These are phyloP conservation scores for Patellaria atrata DNA, from an alignment of 495 filamentous ascomycete genomes.

Conservation along the genomic window DNA sequence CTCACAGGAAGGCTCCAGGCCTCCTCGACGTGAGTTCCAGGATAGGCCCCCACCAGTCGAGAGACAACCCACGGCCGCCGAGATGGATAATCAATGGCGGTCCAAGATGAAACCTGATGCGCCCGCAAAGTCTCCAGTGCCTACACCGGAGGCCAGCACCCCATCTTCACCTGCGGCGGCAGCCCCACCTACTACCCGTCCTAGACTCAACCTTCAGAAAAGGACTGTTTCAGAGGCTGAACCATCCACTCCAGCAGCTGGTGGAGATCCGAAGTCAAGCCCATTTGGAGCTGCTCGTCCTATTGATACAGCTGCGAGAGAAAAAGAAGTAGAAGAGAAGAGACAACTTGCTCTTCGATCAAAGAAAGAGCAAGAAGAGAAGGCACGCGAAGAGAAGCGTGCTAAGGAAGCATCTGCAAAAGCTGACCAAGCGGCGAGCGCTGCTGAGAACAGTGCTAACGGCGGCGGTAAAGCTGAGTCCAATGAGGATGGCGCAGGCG, in stretches of 20 bases:
- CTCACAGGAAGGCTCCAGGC: slow-evolving; percentile 65
- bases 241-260: slow-evolving; percentile 35
- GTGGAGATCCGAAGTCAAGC: slow-evolving; percentile 63
- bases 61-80: slow-evolving; percentile 65
- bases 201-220: slow-evolving; percentile 72
- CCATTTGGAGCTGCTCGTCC: slow-evolving; percentile 84
- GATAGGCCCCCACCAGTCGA: slow-evolving; percentile 45
- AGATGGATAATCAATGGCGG: slow-evolving; percentile 79
- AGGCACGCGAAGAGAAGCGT: slow-evolving; percentile 58
- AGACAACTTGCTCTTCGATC: slow-evolving; percentile 54
- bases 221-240: slow-evolving; percentile 66
- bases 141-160: slow-evolving; percentile 46
- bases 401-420: slow-evolving; percentile 38
- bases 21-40: slow-evolving; percentile 66
- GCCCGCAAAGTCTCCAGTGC: slow-evolving; percentile 29
- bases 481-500: slow-evolving; percentile 24
- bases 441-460: slow-evolving; percentile 11
- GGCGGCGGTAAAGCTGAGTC: slow-evolving; percentile 10
- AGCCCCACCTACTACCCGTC: slow-evolving; percentile 45
- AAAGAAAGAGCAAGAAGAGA: slow-evolving; percentile 82
- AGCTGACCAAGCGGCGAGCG: slow-evolving; percentile 26
- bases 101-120: slow-evolving; percentile 66
- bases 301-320: slow-evolving; percentile 75
- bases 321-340: slow-evolving; percentile 83
- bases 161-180: slow-evolving; percentile 50